A percentile compares a stretch with the other conserved stretches of the same genome.
phyloP scores from a whole-genome alignment of 2,329 filamentous ascomycete species.

The Talaromyces sp. region DNA sequence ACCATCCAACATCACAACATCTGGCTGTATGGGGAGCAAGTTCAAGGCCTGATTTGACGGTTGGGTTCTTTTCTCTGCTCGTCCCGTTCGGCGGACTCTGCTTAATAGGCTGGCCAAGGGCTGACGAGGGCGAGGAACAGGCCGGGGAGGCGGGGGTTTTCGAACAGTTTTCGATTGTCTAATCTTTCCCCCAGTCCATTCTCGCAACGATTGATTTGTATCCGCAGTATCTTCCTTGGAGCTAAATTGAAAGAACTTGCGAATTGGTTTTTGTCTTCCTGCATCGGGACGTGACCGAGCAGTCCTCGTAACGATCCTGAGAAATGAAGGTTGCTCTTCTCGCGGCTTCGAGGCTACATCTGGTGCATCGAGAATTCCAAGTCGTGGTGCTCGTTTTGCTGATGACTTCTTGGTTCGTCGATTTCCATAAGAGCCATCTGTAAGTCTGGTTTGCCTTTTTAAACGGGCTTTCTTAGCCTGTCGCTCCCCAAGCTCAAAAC shows the following conservation, averaged over 20 bases:
- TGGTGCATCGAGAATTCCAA: slow-evolving; percentile 58
- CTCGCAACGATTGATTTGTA: slow-evolving; percentile 51
- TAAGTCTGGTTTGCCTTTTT: slow-evolving; percentile 40
- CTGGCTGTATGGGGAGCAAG: background rate
- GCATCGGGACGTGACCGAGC: slow-evolving; percentile 51
- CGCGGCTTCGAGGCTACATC: slow-evolving; percentile 32
- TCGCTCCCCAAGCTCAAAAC: slow-evolving; percentile 18
- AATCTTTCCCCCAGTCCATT: slow-evolving; percentile 56
- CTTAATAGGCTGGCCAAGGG: slow-evolving; percentile 25
- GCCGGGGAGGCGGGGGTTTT: too few species aligned
- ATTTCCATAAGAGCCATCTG: slow-evolving; percentile 32
- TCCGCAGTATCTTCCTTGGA: slow-evolving; percentile 59
- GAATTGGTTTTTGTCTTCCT: slow-evolving; percentile 55
- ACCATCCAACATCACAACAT: slow-evolving; percentile 9
- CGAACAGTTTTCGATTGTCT: slow-evolving; percentile 28
- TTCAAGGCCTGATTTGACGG: slow-evolving; percentile 6
- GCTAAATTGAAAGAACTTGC: slow-evolving; percentile 56
- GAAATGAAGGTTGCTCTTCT: slow-evolving; percentile 53
- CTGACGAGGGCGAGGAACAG: too few species aligned
- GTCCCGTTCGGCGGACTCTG: slow-evolving; percentile 13
- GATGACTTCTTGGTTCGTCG: slow-evolving; percentile 27
- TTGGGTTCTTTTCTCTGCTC: slow-evolving; percentile 1
- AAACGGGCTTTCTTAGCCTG: slow-evolving; percentile 27
- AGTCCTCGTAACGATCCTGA: slow-evolving; percentile 58
- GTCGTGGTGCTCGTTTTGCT: slow-evolving; percentile 22